A percentile compares a stretch with the other conserved stretches of the same genome.
Evolutionary conservation across 345 rosid genomes (phyloP).

Genomic region (Populus davidiana): DNA sequence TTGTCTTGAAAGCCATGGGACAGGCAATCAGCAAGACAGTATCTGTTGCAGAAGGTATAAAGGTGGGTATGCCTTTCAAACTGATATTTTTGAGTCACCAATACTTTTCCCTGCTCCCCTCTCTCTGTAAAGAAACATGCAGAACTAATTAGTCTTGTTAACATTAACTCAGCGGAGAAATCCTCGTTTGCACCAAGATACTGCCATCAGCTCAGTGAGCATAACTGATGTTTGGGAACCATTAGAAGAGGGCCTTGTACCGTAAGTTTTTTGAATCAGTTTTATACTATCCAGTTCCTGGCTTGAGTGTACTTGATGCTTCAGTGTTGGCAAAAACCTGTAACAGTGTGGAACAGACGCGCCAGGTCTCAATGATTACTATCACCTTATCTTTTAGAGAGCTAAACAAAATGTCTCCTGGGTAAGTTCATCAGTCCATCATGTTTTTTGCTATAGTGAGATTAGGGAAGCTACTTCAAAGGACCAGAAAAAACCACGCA

Average conservation of each 20-base stretch:
- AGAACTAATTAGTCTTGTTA: not conserved
- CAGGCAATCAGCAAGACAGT: slow-evolving; percentile 93
- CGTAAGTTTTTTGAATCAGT: slow-evolving; percentile 45
- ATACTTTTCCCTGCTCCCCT: not conserved
- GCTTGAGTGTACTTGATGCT: not conserved
- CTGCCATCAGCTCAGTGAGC: slow-evolving; percentile 81
- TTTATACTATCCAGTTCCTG: not conserved
- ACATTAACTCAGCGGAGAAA: slow-evolving; percentile 55
- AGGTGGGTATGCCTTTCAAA: slow-evolving; percentile 41
- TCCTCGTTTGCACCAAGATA: slow-evolving; percentile 81
- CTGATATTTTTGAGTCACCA: not conserved
- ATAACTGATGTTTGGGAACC: slow-evolving; percentile 97
- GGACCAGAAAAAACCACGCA: too few species aligned
- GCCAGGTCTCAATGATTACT: slow-evolving; percentile 91
- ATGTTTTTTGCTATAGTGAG: not conserved
- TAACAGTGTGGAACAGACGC: slow-evolving; percentile 87
- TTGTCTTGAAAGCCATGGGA: slow-evolving; percentile 94
- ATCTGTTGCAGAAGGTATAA: slow-evolving; percentile 71
- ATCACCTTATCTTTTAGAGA: slow-evolving; percentile 72
- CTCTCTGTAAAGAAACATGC: not conserved
- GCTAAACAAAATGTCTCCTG: slow-evolving; percentile 65
- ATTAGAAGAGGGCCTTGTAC: slow-evolving; percentile 87
- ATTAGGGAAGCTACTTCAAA: not conserved
- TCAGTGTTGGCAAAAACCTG: not conserved
- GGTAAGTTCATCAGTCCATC: slow-evolving; percentile 46